Base-by-base conservation (phyloP, 345 rosid species). In the Aegle marmelos region DNA sequence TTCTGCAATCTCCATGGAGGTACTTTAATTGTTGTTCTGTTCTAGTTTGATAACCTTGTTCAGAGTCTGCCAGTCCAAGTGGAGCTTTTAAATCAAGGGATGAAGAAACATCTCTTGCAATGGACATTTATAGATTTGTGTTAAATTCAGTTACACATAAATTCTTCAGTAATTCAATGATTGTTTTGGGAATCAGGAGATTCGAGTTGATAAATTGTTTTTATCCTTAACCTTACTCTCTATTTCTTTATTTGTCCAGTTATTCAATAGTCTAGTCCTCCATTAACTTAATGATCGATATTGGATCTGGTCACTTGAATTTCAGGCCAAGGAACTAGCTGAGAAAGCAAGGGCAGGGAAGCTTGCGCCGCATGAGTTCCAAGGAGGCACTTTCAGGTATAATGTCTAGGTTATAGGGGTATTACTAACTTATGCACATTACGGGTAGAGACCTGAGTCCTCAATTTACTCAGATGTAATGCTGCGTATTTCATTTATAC, bases 371-470 rank as follows among this genome's bases (percentile, higher is more conserved):
- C 81, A 90, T 33, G 97, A 96, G 79, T 96, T 93, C 83, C 99
- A 90, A 86, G 99, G 98, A 85, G 99, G 99, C 85, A 87, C 99
- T 73, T 96, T 96, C 87, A 93, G 99, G 99, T 92, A 54, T 63
- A 62, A 63, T 28, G 28, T 33, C 16, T 50, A 17, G 36, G 50
- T 31, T 6, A 25, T 31, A 30, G 68, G 73, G 25, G 41, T 25
- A 57, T 34, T 24, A 2, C 50, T n/a, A 56, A 33, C 64, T 22
- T 57, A n/a, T 13, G 17, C 50, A 57, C 64, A 57, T 11, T 25
- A 19, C 30, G 60, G 19, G 24, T 9, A 13, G 60, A 11, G 30
- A 17, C 8, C 33, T 33, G 50, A 7, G 37, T 30, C 37, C 61
- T 45, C 30, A 54, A 21, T 34, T 72, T 57, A 14, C 75, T 54